Evolutionary conservation across 2,329 filamentous ascomycete species (phyloP).

Genomic region (Fusarium incarnatum): DNA sequence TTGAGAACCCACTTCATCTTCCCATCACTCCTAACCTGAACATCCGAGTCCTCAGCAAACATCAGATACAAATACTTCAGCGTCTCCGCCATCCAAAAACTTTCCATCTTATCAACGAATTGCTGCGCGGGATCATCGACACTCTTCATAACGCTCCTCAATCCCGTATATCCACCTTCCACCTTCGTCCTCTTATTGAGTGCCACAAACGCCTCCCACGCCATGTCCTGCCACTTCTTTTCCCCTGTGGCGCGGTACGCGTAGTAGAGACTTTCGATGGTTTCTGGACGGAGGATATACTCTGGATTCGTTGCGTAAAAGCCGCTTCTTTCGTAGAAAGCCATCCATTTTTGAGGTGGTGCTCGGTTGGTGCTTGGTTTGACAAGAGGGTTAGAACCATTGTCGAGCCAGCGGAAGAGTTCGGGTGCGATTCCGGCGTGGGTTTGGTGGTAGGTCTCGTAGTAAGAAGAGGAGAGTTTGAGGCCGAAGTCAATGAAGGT

Average conservation of each 20-base stretch:
- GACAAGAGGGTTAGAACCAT: slow-evolving; percentile 20
- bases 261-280: slow-evolving; percentile 35
- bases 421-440: slow-evolving; percentile 33
- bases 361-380: slow-evolving; percentile 17
- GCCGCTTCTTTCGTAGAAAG: slow-evolving; percentile 30
- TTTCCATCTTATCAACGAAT: slow-evolving; percentile 39
- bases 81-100: slow-evolving; percentile 40
- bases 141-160: slow-evolving; percentile 23
- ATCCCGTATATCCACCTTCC: slow-evolving; percentile 11
- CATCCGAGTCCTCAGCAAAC: slow-evolving; percentile 32
- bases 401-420: slow-evolving; percentile 36
- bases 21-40: slow-evolving; percentile 32
- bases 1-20: slow-evolving; percentile 36
- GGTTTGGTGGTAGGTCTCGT: slow-evolving; percentile 33
- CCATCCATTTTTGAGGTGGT: slow-evolving; percentile 12
- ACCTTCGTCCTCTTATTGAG: slow-evolving; percentile 20
- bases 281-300: slow-evolving; percentile 36
- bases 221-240: slow-evolving; percentile 30
- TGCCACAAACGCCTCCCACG: slow-evolving; percentile 29
- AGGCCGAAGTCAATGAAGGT: slow-evolving; percentile 11
- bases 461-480: not conserved
- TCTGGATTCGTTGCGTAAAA: slow-evolving; percentile 24
- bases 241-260: slow-evolving; percentile 36
- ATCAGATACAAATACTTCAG: slow-evolving; percentile 41
- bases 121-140: not conserved